A percentile compares a stretch with the other conserved stretches of the same genome.
Conservation (phyloP, 1,139 yeast genomes). For the Magnusiomyces fungicola region DNA sequence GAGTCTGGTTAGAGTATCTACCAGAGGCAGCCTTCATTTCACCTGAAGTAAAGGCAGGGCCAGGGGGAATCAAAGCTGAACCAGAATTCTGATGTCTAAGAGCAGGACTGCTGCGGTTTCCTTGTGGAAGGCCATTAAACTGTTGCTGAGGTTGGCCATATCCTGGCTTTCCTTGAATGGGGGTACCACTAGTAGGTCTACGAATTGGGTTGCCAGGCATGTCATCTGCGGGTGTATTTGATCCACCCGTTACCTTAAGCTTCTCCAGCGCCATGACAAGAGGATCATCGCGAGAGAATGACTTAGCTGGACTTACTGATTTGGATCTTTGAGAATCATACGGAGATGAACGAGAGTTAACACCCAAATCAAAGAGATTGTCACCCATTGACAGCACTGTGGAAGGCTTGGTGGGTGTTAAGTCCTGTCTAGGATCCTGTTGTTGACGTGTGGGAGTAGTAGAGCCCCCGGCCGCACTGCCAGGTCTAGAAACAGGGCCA, state of each 20-base stretch:
- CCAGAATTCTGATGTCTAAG: conserved; percentile 2
- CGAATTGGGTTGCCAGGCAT: background rate
- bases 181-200: background rate
- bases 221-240: conserved; percentile 2
- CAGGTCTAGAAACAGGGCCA: background rate
- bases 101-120: background rate
- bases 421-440: background rate
- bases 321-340: conserved; percentile 15
- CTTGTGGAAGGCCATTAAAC: conserved; percentile 8
- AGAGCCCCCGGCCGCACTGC: background rate
- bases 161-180: background rate
- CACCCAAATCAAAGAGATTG: conserved; percentile 31
- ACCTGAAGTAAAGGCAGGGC: conserved; percentile 30
- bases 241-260: conserved; percentile 39
- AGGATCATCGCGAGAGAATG: conserved; percentile 35
- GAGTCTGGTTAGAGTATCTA: conserved; percentile 25
- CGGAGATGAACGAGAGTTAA: conserved; percentile 14
- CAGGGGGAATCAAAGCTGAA: conserved; percentile 25
- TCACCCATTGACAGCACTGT: conserved; percentile 21
- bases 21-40: conserved; percentile 30
- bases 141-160: background rate
- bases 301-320: conserved; percentile 23
- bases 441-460: no score
- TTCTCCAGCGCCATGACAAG: conserved; percentile 57
- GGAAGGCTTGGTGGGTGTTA: background rate